Evolutionary conservation across 345 rosid genomes (phyloP).

Genomic region (Camelina sativa): DNA sequence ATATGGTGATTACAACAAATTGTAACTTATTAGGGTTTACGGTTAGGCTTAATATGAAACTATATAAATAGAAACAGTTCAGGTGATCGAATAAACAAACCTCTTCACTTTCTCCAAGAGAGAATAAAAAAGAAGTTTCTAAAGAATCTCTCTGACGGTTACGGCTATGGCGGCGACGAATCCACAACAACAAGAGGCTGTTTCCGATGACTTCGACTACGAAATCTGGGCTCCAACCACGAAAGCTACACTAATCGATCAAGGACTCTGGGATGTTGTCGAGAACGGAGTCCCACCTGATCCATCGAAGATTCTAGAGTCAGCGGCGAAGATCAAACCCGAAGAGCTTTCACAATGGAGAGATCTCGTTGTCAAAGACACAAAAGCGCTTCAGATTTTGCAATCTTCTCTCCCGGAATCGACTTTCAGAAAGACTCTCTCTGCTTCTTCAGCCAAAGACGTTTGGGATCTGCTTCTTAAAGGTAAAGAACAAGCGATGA

Average conservation of each 20-base stretch:
- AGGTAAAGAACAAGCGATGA: conserved; percentile 13
- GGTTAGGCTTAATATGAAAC: background rate
- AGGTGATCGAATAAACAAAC: too few relatives aligned
- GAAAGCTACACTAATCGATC: background rate
- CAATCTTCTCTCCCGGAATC: conserved; percentile 20
- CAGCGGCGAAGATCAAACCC: background rate
- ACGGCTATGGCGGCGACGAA: background rate
- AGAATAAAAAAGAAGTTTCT: background rate
- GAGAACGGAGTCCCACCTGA: conserved; percentile 21
- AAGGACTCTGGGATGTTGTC: conserved; percentile 31
- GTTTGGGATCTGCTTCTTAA: conserved; percentile 23
- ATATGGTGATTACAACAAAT: background rate
- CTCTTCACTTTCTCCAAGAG: background rate
- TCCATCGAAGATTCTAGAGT: conserved; percentile 13
- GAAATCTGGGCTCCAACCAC: background rate
- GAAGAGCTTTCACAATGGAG: conserved; percentile 7
- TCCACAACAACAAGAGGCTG: background rate
- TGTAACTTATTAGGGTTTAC: conserved; percentile 1
- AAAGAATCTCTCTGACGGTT: background rate
- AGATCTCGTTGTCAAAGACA: conserved; percentile 17
- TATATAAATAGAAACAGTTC: background rate
- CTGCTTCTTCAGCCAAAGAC: conserved; percentile 18
- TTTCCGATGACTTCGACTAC: background rate
- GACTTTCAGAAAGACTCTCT: conserved; percentile 9
- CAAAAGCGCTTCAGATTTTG: conserved; percentile 4